phyloP scores from a whole-genome alignment of 2,329 filamentous ascomycete genomes.

The Sphaerostilbella broomeana region DNA sequence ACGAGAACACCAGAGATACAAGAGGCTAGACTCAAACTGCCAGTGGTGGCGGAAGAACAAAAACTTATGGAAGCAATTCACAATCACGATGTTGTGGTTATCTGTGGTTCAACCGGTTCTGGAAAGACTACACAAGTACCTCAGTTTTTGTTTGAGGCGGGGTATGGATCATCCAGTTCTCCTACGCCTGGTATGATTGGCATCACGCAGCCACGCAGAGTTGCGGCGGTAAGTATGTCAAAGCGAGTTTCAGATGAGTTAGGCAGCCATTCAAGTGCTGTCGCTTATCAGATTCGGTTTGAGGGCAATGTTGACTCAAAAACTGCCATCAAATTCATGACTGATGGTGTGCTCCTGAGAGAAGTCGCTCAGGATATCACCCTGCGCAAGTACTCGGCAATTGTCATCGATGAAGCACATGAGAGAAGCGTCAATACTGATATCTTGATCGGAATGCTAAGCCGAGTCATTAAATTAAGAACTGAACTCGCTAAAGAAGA shows the following conservation, averaged over 20 bases:
- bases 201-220: conserved; percentile 87
- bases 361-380: conserved; percentile 88
- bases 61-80: conserved; percentile 97
- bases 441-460: conserved; percentile 95
- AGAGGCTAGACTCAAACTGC: conserved; percentile 68
- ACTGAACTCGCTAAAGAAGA: conserved; percentile 68
- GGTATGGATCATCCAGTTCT: conserved; percentile 72
- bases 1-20: conserved; percentile 67
- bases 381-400: conserved; percentile 81
- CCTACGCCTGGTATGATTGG: conserved; percentile 89
- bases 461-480: conserved; percentile 80
- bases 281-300: conserved; percentile 93
- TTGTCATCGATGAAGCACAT: conserved; percentile 95
- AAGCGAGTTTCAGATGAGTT: conserved; percentile 84
- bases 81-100: conserved; percentile 80
- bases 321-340: conserved; percentile 98
- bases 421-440: conserved; percentile 97
- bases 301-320: conserved; percentile 74
- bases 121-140: conserved; percentile 97
- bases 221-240: conserved; percentile 94
- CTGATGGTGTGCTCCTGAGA: conserved; percentile 87
- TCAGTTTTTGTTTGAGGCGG: conserved; percentile 91
- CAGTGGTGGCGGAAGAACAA: conserved; percentile 91
- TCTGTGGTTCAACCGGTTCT: conserved; percentile 92
- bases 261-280: conserved; percentile 65